These are phyloP conservation scores for Eucommia ulmoides DNA, from an alignment of 257 asterid genomes.

Conservation along the genomic window DNA sequence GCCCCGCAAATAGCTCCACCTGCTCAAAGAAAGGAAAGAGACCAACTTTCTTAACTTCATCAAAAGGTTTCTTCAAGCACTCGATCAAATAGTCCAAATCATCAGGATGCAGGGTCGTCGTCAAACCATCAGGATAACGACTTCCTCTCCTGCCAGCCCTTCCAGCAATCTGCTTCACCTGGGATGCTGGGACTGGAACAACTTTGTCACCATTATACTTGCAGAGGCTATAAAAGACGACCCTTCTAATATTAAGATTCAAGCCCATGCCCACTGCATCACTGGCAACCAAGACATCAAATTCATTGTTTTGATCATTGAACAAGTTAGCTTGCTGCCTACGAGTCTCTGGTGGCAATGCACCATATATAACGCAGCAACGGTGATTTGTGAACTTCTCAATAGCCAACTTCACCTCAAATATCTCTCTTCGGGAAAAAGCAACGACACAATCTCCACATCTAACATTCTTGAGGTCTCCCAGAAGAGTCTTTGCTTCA, in stretches of 20 bases:
- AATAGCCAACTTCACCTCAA: slow-evolving; percentile 79
- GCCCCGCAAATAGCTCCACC: slow-evolving; percentile 75
- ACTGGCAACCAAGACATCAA: slow-evolving; percentile 82
- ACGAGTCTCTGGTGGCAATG: slow-evolving; percentile 94
- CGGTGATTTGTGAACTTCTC: slow-evolving; percentile 79
- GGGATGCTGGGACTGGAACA: slow-evolving; percentile 81
- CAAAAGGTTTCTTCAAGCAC: slow-evolving; percentile 80
- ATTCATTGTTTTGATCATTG: slow-evolving; percentile 55
- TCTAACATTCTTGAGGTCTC: slow-evolving; percentile 66
- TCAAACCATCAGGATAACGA: slow-evolving; percentile 75
- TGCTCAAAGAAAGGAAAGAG: slow-evolving; percentile 91
- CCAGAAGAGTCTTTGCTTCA: slow-evolving; percentile 82
- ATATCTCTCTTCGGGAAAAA: slow-evolving; percentile 85
- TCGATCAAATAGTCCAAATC: slow-evolving; percentile 72
- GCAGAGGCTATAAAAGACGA: slow-evolving; percentile 51
- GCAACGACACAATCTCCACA: slow-evolving; percentile 95
- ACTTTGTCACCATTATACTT: slow-evolving; percentile 79
- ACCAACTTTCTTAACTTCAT: slow-evolving; percentile 73
- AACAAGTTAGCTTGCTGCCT: slow-evolving; percentile 80
- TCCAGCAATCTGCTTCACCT: slow-evolving; percentile 93
- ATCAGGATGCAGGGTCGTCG: slow-evolving; percentile 68
- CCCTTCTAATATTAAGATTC: slow-evolving; percentile 72
- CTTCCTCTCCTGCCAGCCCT: slow-evolving; percentile 99
- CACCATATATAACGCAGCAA: slow-evolving; percentile 89
- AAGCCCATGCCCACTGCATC: slow-evolving; percentile 99